These are phyloP conservation scores for Boletus tomentosulus DNA, from an alignment of 768 basidiomycete species.

Conservation along the genomic window DNA sequence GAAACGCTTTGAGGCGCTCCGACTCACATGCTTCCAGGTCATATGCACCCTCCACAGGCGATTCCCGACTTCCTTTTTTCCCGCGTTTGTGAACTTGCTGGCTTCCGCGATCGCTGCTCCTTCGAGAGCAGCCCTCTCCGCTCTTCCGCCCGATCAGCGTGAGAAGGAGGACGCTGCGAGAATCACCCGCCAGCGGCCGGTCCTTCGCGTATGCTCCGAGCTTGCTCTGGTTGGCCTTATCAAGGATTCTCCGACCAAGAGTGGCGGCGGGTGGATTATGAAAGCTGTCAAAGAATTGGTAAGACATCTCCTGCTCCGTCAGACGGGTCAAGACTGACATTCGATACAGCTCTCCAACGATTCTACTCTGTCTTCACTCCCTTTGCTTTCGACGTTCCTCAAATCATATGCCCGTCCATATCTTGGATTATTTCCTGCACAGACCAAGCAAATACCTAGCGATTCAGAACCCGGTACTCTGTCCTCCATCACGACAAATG, in stretches of 20 bases:
- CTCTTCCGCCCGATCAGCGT: conserved; percentile 67
- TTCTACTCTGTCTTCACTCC: conserved; percentile 80
- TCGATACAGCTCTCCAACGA: conserved; percentile 75
- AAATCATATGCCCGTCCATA: conserved; percentile 89
- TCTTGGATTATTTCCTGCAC: conserved; percentile 66
- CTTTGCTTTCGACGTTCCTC: conserved; percentile 86
- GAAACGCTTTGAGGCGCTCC: neutral
- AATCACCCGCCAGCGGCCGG: conserved; percentile 75
- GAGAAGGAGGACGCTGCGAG: conserved; percentile 90
- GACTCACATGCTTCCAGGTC: conserved; percentile 46
- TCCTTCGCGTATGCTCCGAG: conserved; percentile 85
- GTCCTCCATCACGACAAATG: conserved; percentile 35
- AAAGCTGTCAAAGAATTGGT: conserved; percentile 83
- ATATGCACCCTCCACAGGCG: conserved; percentile 86
- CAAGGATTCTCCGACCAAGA: conserved; percentile 61
- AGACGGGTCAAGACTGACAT: conserved; percentile 9
- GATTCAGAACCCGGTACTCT: conserved; percentile 54
- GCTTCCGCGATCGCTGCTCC: conserved; percentile 56
- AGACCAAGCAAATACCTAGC: conserved; percentile 55
- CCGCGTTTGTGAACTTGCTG: conserved; percentile 59
- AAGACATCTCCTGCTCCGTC: conserved; percentile 26
- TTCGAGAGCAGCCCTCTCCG: conserved; percentile 50
- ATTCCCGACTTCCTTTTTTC: conserved; percentile 77
- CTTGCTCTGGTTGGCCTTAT: conserved; percentile 85
- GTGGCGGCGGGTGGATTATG: conserved; percentile 88